Conservation (phyloP, 2,329 filamentous ascomycete genomes). For the Colletotrichum higginsianum region DNA sequence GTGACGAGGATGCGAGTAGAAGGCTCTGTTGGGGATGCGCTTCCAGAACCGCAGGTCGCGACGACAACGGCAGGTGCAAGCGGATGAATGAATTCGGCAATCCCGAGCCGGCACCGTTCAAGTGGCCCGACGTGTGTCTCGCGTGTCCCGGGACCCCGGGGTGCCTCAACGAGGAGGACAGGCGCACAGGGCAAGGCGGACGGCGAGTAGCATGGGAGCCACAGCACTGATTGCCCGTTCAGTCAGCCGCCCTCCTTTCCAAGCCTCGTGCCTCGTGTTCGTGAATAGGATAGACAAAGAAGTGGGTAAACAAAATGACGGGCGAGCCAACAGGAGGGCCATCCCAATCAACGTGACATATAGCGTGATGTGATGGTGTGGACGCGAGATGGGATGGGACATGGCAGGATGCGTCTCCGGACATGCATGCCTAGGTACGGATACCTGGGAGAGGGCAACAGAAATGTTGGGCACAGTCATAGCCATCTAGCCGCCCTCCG, state of each 20-base stretch:
- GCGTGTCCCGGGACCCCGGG: conserved; percentile 9
- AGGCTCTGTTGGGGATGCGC: background rate
- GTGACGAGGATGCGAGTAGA: no score
- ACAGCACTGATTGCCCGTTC: conserved; percentile 22
- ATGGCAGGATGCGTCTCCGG: background rate
- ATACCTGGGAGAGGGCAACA: no score
- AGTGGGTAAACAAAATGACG: conserved; percentile 6
- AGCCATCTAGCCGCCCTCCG: conserved; percentile 13
- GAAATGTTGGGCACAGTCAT: background rate
- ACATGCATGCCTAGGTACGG: background rate
- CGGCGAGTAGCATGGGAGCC: conserved; percentile 5
- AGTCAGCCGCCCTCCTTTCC: conserved; percentile 18
- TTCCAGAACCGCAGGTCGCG: conserved; percentile 10
- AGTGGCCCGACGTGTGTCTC: background rate
- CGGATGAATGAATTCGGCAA: conserved; percentile 24
- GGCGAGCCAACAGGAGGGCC: conserved; percentile 23
- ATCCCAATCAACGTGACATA: conserved; percentile 24
- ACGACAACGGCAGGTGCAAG: conserved; percentile 17
- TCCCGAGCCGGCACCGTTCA: conserved; percentile 5
- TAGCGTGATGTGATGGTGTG: background rate
- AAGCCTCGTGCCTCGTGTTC: conserved; percentile 29
- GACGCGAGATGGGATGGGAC: conserved; percentile 16
- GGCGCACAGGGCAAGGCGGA: background rate
- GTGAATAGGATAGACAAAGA: background rate
- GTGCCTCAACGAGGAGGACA: conserved; percentile 4